These are phyloP conservation scores for Amniculicola lignicola DNA, from an alignment of 495 filamentous ascomycete species.

Conservation along the genomic window DNA sequence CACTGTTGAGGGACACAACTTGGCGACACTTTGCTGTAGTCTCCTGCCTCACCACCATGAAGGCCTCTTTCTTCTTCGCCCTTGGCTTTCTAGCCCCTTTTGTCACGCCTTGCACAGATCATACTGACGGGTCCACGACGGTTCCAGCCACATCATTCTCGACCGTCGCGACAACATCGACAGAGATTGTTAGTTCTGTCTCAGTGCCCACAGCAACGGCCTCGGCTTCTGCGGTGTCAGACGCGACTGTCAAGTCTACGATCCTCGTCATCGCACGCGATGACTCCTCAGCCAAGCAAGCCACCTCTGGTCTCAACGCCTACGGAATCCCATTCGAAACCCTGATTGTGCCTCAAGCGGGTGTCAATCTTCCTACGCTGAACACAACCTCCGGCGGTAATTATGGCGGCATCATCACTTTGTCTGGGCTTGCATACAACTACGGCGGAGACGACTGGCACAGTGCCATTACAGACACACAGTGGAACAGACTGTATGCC, in stretches of 20 bases:
- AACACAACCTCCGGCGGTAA: slow-evolving; percentile 51
- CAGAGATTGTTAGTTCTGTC: too few relatives aligned
- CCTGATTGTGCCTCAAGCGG: slow-evolving; percentile 52
- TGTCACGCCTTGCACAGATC: too few relatives aligned
- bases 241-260: slow-evolving; percentile 40
- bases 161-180: too few relatives aligned
- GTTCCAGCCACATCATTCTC: too few relatives aligned
- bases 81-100: too few relatives aligned
- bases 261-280: slow-evolving; percentile 59
- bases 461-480: slow-evolving; percentile 53
- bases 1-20: too few relatives aligned
- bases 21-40: too few relatives aligned
- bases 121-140: too few relatives aligned
- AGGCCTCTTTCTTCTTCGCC: too few relatives aligned
- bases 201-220: too few relatives aligned
- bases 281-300: slow-evolving; percentile 45
- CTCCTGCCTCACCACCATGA: too few relatives aligned
- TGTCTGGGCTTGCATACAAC: slow-evolving; percentile 54
- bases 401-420: slow-evolving; percentile 56
- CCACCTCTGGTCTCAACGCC: slow-evolving; percentile 55
- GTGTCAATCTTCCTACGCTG: slow-evolving; percentile 50
- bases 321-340: slow-evolving; percentile 60
- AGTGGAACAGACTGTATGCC: slow-evolving; percentile 56
- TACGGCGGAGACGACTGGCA: slow-evolving; percentile 46
- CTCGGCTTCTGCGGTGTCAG: neutral